phyloP scores from a whole-genome alignment of 768 basidiomycete species.

The Scleroderma bovista region DNA sequence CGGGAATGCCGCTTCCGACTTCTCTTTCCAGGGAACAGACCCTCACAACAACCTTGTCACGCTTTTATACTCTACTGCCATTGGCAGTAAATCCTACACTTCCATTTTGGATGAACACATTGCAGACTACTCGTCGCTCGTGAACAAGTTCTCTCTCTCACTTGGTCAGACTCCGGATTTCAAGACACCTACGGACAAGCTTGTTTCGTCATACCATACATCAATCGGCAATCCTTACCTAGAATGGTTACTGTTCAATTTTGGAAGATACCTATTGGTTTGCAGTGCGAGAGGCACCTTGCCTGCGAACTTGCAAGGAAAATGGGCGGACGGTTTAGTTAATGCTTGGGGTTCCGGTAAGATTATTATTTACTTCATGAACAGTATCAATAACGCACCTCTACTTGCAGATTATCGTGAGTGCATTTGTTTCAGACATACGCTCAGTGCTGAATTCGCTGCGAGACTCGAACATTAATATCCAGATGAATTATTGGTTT shows the following conservation, averaged over 20 bases:
- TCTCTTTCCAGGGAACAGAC: slow-evolving; percentile 59
- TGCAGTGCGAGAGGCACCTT: slow-evolving; percentile 57
- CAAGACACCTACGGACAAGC: slow-evolving; percentile 48
- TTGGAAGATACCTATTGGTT: slow-evolving; percentile 60
- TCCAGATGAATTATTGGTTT: slow-evolving; percentile 81
- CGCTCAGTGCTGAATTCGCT: background rate
- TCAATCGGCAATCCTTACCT: slow-evolving; percentile 58
- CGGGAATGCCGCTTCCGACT: slow-evolving; percentile 49
- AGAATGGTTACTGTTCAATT: slow-evolving; percentile 73
- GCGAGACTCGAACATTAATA: slow-evolving; percentile 70
- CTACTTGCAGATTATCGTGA: slow-evolving; percentile 40
- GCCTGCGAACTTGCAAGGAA: slow-evolving; percentile 71
- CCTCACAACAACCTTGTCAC: slow-evolving; percentile 45
- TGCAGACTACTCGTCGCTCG: slow-evolving; percentile 42
- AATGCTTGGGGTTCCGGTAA: slow-evolving; percentile 63
- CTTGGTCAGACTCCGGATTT: slow-evolving; percentile 56
- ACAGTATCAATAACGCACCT: background rate
- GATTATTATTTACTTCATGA: slow-evolving; percentile 13
- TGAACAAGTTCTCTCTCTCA: slow-evolving; percentile 47
- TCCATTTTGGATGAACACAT: slow-evolving; percentile 44
- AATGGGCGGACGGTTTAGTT: slow-evolving; percentile 52
- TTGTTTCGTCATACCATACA: slow-evolving; percentile 47
- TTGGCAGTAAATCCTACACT: slow-evolving; percentile 27
- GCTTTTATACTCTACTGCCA: slow-evolving; percentile 29
- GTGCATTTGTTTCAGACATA: slow-evolving; percentile 4